phyloP scores from a whole-genome alignment of 2,329 filamentous ascomycete species.

The Diaporthe sp. region DNA sequence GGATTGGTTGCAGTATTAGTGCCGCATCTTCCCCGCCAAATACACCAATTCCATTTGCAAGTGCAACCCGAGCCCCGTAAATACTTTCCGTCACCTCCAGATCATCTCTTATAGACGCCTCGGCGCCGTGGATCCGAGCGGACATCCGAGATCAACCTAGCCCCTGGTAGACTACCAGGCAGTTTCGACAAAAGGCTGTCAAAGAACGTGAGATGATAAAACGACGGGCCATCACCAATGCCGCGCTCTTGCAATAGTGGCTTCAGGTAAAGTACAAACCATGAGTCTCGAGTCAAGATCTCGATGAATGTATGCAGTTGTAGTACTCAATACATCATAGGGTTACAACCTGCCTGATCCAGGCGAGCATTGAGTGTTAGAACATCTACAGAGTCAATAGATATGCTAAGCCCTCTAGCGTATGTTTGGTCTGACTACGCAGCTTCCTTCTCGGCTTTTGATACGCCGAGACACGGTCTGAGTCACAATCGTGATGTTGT shows the following conservation, averaged over 20 bases:
- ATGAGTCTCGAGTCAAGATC: background rate
- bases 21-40: background rate
- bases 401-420: background rate
- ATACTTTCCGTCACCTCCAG: background rate
- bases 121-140: background rate
- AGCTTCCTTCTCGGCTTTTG: background rate
- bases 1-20: background rate
- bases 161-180: background rate
- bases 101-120: background rate
- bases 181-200: background rate
- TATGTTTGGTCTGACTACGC: background rate
- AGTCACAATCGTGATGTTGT: constrained; percentile 12
- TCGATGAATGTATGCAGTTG: background rate
- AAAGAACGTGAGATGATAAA: background rate
- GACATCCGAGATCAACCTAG: background rate
- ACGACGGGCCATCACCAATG: background rate
- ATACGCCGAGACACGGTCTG: constrained; percentile 6
- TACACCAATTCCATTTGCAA: background rate
- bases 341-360: too few species aligned
- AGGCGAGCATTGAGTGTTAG: background rate
- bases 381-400: background rate
- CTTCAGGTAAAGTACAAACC: background rate
- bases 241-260: background rate
- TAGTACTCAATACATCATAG: background rate
- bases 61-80: background rate